phyloP scores from a whole-genome alignment of 139 green algal genomes.

The Dunaliella primolecta region DNA sequence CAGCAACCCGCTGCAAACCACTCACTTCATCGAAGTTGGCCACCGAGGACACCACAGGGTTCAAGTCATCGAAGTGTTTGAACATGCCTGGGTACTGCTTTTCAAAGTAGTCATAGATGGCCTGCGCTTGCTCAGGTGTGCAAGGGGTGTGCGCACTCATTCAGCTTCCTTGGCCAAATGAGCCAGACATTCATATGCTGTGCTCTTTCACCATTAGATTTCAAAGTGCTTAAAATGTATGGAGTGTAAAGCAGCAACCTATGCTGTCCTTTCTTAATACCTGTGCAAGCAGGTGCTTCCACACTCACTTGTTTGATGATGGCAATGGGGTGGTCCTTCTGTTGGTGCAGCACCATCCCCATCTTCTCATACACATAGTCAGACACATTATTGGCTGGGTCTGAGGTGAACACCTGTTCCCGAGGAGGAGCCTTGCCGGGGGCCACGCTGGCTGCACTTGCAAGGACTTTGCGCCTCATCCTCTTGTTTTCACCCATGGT shows the following conservation, averaged over 20 bases:
- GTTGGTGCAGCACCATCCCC: slow-evolving; percentile 85
- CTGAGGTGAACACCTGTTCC: slow-evolving; percentile 70
- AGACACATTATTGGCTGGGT: slow-evolving; percentile 93
- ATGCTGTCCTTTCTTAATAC: too few relatives aligned
- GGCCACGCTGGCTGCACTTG: too few relatives aligned
- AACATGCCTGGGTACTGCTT: slow-evolving; percentile 58
- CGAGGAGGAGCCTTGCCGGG: slow-evolving; percentile 21
- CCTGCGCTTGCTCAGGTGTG: slow-evolving; percentile 37
- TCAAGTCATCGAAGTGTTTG: slow-evolving; percentile 85
- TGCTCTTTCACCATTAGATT: too few relatives aligned
- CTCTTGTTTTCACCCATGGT: too few relatives aligned
- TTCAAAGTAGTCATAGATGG: slow-evolving; percentile 96
- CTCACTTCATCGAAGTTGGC: slow-evolving; percentile 48
- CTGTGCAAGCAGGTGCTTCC: too few relatives aligned
- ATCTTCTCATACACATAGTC: slow-evolving; percentile 96
- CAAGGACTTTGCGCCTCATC: too few relatives aligned
- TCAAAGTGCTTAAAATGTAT: too few relatives aligned
- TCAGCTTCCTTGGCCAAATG: too few relatives aligned
- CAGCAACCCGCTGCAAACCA: too few relatives aligned
- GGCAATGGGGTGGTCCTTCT: slow-evolving; percentile 84
- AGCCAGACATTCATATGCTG: too few relatives aligned
- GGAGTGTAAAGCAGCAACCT: too few relatives aligned
- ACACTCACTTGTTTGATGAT: slow-evolving; percentile 85
- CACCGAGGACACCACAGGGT: slow-evolving; percentile 78
- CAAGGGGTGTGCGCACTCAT: too few relatives aligned